Percentiles rank a stretch among this genome's conserved stretches.
These are phyloP conservation scores for Collybia sordida DNA, from an alignment of 768 basidiomycete species.

Conservation along the genomic window DNA sequence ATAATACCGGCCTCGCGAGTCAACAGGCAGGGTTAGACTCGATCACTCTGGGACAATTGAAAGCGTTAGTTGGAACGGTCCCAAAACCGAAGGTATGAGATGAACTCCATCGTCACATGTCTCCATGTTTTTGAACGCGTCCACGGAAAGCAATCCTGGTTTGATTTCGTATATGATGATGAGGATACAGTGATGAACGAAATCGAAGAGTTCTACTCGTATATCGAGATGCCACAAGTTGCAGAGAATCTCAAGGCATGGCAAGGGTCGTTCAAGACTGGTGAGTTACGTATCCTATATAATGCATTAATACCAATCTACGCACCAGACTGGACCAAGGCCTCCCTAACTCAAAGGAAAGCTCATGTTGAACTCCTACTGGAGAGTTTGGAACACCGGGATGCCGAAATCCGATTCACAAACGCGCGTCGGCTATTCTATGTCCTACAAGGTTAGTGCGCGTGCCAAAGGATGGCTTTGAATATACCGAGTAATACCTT, in stretches of 20 bases:
- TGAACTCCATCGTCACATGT: slow-evolving; percentile 4
- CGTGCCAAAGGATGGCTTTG: neutral
- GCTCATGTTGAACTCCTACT: slow-evolving; percentile 78
- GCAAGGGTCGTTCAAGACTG: slow-evolving; percentile 79
- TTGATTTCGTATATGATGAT: slow-evolving; percentile 94
- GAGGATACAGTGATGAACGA: slow-evolving; percentile 96
- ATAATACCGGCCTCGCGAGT: slow-evolving; percentile 19
- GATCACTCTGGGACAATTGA: slow-evolving; percentile 80
- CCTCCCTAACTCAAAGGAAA: slow-evolving; percentile 58
- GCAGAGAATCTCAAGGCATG: slow-evolving; percentile 86
- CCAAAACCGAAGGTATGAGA: slow-evolving; percentile 72
- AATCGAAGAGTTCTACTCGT: slow-evolving; percentile 97
- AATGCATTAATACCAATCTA: slow-evolving; percentile 7
- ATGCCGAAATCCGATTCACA: slow-evolving; percentile 80
- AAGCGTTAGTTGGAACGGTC: slow-evolving; percentile 64
- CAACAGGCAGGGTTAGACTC: slow-evolving; percentile 58
- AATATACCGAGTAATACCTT: slow-evolving; percentile 6
- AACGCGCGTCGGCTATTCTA: slow-evolving; percentile 89
- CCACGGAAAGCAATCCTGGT: slow-evolving; percentile 69
- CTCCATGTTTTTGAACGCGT: slow-evolving; percentile 7
- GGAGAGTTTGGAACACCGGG: slow-evolving; percentile 84
- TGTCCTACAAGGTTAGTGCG: slow-evolving; percentile 78
- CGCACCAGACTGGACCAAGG: slow-evolving; percentile 72
- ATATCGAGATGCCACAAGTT: slow-evolving; percentile 91
- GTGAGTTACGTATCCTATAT: slow-evolving; percentile 38